Conservation (phyloP, 2,329 filamentous ascomycete genomes). For the Cryphonectria parasitica region DNA sequence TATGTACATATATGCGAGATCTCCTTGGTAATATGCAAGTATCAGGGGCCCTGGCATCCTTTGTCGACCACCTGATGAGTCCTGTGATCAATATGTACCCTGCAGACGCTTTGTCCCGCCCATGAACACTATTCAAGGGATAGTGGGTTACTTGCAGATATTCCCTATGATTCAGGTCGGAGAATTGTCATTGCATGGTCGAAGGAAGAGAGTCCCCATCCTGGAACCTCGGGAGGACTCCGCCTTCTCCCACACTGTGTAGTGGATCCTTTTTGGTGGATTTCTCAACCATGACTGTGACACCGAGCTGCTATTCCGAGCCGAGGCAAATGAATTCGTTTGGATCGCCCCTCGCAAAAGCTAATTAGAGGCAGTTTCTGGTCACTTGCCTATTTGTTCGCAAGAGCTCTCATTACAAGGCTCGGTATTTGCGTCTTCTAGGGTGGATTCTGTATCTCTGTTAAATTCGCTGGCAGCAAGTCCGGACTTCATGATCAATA, state of each 20-base stretch:
- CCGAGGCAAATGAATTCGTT: neutral
- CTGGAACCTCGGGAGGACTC: neutral
- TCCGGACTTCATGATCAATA: no score
- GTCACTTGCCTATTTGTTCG: neutral
- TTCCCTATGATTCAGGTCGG: neutral
- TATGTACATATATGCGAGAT: neutral
- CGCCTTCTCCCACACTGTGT: neutral
- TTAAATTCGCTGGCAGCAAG: no score
- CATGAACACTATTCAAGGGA: neutral
- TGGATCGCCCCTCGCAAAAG: neutral
- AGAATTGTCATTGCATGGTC: neutral
- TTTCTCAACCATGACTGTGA: neutral
- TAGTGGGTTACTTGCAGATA: neutral
- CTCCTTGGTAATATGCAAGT: neutral
- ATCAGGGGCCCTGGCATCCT: neutral
- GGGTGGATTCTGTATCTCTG: neutral
- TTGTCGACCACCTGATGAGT: neutral
- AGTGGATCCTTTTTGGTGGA: neutral
- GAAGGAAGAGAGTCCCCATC: neutral
- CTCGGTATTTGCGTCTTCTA: neutral
- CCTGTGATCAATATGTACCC: neutral
- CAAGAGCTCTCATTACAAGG: neutral
- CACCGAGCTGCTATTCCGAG: neutral
- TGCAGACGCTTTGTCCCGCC: neutral
- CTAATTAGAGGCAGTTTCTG: neutral